Base-by-base conservation (phyloP, 371 early-diverging fungal genomes). In the Saksenaea oblongispora region DNA sequence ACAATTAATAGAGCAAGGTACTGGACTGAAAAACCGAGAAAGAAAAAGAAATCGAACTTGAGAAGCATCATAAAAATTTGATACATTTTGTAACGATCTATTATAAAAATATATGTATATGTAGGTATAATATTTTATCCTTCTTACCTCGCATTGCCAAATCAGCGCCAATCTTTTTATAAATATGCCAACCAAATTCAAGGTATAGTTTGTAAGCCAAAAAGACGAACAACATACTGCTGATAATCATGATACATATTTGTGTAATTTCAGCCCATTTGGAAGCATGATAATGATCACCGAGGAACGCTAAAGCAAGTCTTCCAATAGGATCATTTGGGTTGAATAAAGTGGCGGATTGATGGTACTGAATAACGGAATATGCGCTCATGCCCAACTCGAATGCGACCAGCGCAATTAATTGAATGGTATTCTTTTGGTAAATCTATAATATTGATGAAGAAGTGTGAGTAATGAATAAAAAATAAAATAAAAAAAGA, bases 131-230 rank as follows among this genome's bases (percentile, higher is more conserved):
- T 56, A 3, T 51, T 61, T 54, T 54, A 2, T 53, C 37, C n/a
- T 39, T 31, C 54, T 65, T 85, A 93, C 93, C 83, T 76, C 92
- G 80, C 85, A 94, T 94, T 34, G 82, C 76, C 57, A 94, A 82
- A 72, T 95, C 95, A 5, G 97, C 95, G 2, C 97, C 97, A 71
- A 96, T 93, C 75, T 91, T 88, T 74, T 95, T 95, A 78, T 94
- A 96, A 35, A 96, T 92, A 69, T 89, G 90, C 96, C 96, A 96
- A 34, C 80, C 80, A 67, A 80, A 80, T 55, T 80, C 80, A 2
- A 80, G 65, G 60, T 79, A 82, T 1, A 82, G 58, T 41, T 82
- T 82, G 56, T 78, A 82, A 8, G 77, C 82, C 41, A 82, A 61
- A 62, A 76, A 76, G 14, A 69, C 54, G 51, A 78, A 82, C 3